These are phyloP conservation scores for Alopecurus myosuroides DNA, from an alignment of 176 grass and related monocot species.

Conservation along the genomic window DNA sequence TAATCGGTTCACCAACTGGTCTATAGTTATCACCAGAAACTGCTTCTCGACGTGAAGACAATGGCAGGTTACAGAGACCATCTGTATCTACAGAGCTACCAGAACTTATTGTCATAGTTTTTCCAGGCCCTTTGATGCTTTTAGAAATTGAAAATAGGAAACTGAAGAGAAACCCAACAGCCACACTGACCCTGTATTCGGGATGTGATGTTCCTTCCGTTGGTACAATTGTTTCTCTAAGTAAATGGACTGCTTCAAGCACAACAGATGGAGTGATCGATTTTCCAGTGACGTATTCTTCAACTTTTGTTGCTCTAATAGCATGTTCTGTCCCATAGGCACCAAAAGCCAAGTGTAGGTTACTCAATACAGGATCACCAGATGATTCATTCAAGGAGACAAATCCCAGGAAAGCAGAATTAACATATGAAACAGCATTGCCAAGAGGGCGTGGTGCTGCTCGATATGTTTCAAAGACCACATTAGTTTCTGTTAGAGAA, in stretches of 20 bases:
- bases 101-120: not conserved
- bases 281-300: constrained; percentile 55
- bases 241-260: constrained; percentile 45
- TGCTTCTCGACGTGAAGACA: constrained; percentile 39
- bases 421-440: constrained; percentile 75
- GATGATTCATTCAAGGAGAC: constrained; percentile 30
- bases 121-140: constrained; percentile 30
- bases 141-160: constrained; percentile 55
- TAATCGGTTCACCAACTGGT: constrained; percentile 66
- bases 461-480: constrained; percentile 60
- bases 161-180: constrained; percentile 68
- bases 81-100: constrained; percentile 4
- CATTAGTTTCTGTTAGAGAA: not conserved
- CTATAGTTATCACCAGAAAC: constrained; percentile 38
- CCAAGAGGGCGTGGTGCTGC: constrained; percentile 63
- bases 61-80: constrained; percentile 7
- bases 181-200: constrained; percentile 65
- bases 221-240: constrained; percentile 56
- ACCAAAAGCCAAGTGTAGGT: constrained; percentile 63
- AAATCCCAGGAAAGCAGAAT: constrained; percentile 51
- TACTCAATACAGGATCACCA: constrained; percentile 28
- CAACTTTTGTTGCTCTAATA: constrained; percentile 64
- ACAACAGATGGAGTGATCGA: constrained; percentile 36
- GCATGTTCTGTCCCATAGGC: constrained; percentile 74
- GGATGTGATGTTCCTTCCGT: constrained; percentile 53